Conservation (phyloP, 2,329 filamentous ascomycete genomes). For the Hymenoscyphus fructigenus region DNA sequence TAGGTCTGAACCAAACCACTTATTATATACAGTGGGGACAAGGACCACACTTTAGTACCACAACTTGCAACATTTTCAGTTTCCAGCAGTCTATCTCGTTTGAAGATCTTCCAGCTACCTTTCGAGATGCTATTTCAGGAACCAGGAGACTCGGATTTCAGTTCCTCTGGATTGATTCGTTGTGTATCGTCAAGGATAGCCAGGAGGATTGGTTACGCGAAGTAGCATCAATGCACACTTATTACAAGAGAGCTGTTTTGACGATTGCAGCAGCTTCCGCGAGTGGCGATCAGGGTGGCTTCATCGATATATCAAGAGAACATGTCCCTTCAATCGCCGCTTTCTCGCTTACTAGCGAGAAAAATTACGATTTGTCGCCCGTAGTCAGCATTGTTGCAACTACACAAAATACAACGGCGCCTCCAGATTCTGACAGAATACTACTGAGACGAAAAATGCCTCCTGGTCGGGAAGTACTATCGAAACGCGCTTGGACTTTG, state of each 20-base stretch:
- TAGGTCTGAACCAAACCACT: neutral
- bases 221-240: neutral
- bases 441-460: neutral
- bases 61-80: neutral
- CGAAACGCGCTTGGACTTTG: no score
- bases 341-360: no score
- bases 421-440: neutral
- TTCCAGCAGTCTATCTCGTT: neutral
- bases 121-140: neutral
- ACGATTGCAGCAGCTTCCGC: neutral
- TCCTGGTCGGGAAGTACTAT: no score
- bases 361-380: no score
- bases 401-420: neutral
- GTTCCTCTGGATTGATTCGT: constrained; percentile 1
- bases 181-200: neutral
- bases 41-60: neutral
- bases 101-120: neutral
- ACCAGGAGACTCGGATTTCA: neutral
- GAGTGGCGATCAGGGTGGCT: neutral
- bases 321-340: neutral
- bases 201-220: neutral
- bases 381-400: neutral
- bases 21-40: neutral
- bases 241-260: neutral
- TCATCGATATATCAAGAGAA: neutral